Evolutionary conservation across 2,329 filamentous ascomycete genomes (phyloP).

Genomic region (Sporothrix brunneoviolacea): DNA sequence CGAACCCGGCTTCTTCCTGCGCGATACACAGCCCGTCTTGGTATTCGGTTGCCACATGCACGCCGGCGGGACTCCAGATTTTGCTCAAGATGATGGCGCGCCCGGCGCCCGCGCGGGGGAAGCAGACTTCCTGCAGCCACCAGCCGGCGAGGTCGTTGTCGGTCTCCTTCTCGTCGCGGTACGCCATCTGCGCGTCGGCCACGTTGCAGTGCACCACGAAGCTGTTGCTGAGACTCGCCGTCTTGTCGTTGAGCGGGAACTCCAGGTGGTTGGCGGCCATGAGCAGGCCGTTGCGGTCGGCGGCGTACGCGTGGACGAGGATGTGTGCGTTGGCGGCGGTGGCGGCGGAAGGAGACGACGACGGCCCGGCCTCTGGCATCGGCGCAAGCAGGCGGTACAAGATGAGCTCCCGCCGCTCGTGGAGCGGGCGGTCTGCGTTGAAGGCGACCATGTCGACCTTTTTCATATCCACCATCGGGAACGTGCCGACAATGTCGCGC

Average conservation of each 20-base stretch:
- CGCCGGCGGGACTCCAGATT: conserved; percentile 47
- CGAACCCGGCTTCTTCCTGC: conserved; percentile 15
- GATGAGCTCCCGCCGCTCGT: conserved; percentile 42
- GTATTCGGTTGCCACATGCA: conserved; percentile 48
- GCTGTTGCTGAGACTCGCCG: conserved; percentile 43
- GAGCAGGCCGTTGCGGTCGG: conserved; percentile 48
- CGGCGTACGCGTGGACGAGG: conserved; percentile 43
- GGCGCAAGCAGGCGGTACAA: conserved; percentile 43
- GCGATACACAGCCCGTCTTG: conserved; percentile 44
- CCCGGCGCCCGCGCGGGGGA: conserved; percentile 41
- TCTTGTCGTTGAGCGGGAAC: conserved; percentile 34
- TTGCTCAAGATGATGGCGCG: conserved; percentile 42
- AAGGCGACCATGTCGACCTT: conserved; percentile 46
- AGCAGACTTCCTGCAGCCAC: conserved; percentile 49
- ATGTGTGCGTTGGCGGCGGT: conserved; percentile 38
- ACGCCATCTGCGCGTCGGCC: conserved; percentile 40
- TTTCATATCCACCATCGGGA: conserved; percentile 46
- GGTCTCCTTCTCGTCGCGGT: conserved; percentile 9
- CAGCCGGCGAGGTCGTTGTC: conserved; percentile 29
- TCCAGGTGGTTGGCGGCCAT: conserved; percentile 45
- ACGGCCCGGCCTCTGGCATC: conserved; percentile 23
- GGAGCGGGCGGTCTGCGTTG: conserved; percentile 35
- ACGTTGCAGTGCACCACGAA: conserved; percentile 47
- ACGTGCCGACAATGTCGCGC: conserved; percentile 33
- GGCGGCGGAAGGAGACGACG: background rate